Conservation (phyloP, 768 basidiomycete genomes). For the Dictyophora rubrovolvata region DNA sequence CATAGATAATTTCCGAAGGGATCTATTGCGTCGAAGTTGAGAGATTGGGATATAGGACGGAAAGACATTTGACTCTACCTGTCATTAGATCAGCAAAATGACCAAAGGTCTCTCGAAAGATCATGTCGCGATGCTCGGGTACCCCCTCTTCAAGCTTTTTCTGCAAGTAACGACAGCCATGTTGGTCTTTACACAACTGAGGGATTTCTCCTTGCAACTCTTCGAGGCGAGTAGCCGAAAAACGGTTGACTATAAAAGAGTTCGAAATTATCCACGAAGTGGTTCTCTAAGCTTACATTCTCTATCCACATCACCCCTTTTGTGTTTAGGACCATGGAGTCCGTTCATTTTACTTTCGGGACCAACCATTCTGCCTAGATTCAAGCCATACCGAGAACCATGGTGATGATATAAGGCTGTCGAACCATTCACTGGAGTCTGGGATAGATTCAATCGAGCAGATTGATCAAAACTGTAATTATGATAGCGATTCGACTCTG, state of each 20-base stretch:
- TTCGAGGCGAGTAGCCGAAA: constrained; percentile 90
- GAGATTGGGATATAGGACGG: constrained; percentile 3
- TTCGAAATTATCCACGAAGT: no score
- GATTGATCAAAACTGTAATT: constrained; percentile 47
- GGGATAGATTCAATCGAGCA: constrained; percentile 26
- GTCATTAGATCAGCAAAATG: constrained; percentile 99
- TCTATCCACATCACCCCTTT: constrained; percentile 85
- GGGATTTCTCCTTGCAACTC: constrained; percentile 94
- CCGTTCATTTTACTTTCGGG: constrained; percentile 83
- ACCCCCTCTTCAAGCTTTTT: constrained; percentile 97
- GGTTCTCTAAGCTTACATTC: constrained; percentile 42
- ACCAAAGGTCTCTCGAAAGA: constrained; percentile 95
- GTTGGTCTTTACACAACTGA: constrained; percentile 94
- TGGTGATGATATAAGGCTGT: constrained; percentile 73
- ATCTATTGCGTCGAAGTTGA: constrained; percentile 31
- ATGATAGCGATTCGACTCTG: constrained; percentile 31
- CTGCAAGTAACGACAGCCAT: constrained; percentile 95
- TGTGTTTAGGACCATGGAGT: constrained; percentile 87
- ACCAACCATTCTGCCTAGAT: constrained; percentile 41
- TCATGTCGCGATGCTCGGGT: constrained; percentile 96
- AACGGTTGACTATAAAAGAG: constrained; percentile 70
- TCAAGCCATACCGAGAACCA: constrained; percentile 66
- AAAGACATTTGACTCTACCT: constrained; percentile 33
- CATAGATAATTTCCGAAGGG: constrained; percentile 99
- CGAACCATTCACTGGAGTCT: constrained; percentile 38